Evolutionary conservation across 352 stramenopile species (phyloP).

Genomic region (Phytophthora sansomeana): DNA sequence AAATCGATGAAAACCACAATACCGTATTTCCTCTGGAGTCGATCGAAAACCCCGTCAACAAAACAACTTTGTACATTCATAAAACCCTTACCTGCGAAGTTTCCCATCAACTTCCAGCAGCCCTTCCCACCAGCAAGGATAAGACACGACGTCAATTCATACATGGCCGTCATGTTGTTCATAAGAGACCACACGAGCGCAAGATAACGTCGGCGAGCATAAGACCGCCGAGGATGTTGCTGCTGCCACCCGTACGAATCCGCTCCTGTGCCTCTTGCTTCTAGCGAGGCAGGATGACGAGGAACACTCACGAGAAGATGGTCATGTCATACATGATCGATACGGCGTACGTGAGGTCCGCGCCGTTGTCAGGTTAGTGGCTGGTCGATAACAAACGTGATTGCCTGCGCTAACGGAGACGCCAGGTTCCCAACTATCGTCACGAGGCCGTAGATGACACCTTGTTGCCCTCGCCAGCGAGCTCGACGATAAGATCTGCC

Average conservation of each 20-base stretch:
- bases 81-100: no score
- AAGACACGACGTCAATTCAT: slow-evolving; percentile 37
- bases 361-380: slow-evolving; percentile 41
- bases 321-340: slow-evolving; percentile 48
- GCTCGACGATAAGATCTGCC: slow-evolving; percentile 53
- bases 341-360: slow-evolving; percentile 43
- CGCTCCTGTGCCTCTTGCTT: slow-evolving; percentile 47
- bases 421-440: slow-evolving; percentile 51
- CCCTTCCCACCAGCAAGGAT: slow-evolving; percentile 26
- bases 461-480: slow-evolving; percentile 53
- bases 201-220: slow-evolving; percentile 41
- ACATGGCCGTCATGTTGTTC: slow-evolving; percentile 53
- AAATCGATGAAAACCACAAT: no score
- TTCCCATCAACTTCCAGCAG: slow-evolving; percentile 4
- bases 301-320: slow-evolving; percentile 40
- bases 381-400: slow-evolving; percentile 42
- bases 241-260: slow-evolving; percentile 35
- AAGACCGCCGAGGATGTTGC: slow-evolving; percentile 37
- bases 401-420: slow-evolving; percentile 40
- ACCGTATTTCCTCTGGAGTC: no score
- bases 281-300: slow-evolving; percentile 41
- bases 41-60: no score
- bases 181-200: slow-evolving; percentile 44
- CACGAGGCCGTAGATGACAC: slow-evolving; percentile 46
- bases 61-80: no score